Percentiles rank a stretch among this genome's conserved stretches.
phyloP scores from a whole-genome alignment of 2,329 filamentous ascomycete species.

The Xylaria polymorpha region DNA sequence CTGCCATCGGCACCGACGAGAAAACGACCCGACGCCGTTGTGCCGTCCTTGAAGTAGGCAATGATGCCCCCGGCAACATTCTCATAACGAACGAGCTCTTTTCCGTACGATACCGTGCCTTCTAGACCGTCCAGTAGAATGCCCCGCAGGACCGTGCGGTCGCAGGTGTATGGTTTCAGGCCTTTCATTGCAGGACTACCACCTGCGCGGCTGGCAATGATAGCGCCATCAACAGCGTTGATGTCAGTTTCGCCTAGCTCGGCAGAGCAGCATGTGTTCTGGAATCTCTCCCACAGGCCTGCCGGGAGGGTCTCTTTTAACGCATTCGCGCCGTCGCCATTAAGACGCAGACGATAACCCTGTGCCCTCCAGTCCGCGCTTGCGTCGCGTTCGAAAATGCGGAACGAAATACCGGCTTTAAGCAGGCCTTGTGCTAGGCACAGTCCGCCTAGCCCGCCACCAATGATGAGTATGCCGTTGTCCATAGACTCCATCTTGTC shows the following conservation, averaged over 20 bases:
- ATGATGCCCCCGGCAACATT: slow-evolving; percentile 36
- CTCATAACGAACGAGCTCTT: slow-evolving; percentile 18
- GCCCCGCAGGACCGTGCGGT: slow-evolving; percentile 51
- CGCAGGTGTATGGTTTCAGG: slow-evolving; percentile 44
- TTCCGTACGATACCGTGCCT: slow-evolving; percentile 16
- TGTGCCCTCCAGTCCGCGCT: slow-evolving; percentile 48
- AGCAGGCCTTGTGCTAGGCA: slow-evolving; percentile 52
- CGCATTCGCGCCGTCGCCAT: slow-evolving; percentile 42
- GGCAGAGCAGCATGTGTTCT: slow-evolving; percentile 34
- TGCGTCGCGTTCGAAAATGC: slow-evolving; percentile 52
- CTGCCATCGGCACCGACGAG: slow-evolving; percentile 56
- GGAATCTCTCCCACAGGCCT: slow-evolving; percentile 38
- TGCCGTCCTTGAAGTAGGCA: slow-evolving; percentile 52
- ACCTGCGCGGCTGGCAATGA: slow-evolving; percentile 18
- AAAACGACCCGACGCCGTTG: slow-evolving; percentile 47
- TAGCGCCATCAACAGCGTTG: slow-evolving; percentile 13
- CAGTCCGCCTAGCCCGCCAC: slow-evolving; percentile 52
- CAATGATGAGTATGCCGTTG: slow-evolving; percentile 50
- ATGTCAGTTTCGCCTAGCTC: slow-evolving; percentile 31
- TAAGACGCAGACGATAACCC: slow-evolving; percentile 53
- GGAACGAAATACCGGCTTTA: slow-evolving; percentile 51
- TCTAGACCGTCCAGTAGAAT: slow-evolving; percentile 48
- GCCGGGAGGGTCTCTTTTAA: slow-evolving; percentile 32
- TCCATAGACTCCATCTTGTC: background rate
- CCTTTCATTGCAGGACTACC: slow-evolving; percentile 15